Conservation (phyloP, 331 rosid species). For the Dryas integrifolia region DNA sequence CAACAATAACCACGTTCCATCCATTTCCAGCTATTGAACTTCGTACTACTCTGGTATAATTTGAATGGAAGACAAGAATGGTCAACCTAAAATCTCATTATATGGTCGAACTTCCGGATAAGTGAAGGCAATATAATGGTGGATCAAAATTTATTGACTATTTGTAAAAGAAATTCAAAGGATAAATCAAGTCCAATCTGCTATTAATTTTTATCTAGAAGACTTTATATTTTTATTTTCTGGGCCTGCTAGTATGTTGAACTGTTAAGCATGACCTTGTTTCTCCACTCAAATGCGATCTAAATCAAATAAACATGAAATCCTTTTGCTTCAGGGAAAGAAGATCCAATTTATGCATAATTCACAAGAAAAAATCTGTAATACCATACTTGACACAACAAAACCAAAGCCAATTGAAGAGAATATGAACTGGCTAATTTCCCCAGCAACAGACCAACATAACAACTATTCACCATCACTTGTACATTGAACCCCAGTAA, state of each 20-base stretch:
- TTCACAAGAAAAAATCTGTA: too few species aligned
- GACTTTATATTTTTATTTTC: too few species aligned
- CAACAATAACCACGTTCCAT: not conserved
- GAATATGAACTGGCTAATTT: not conserved
- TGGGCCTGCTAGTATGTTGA: not conserved
- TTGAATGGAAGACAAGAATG: not conserved
- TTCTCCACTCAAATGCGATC: not conserved
- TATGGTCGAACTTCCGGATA: not conserved
- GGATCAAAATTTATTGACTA: not conserved
- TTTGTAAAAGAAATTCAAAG: not conserved
- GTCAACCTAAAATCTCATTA: slow-evolving; percentile 4
- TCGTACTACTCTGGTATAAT: not conserved
- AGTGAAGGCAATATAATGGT: not conserved
- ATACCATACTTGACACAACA: not conserved
- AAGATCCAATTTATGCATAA: too few species aligned
- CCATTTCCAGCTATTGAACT: not conserved
- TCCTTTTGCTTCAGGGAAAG: not conserved
- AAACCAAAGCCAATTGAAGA: not conserved
- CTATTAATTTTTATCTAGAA: not conserved
- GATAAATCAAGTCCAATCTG: not conserved
- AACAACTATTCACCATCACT: not conserved
- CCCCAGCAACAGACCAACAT: not conserved
- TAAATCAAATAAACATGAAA: too few species aligned
- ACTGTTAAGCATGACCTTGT: not conserved
- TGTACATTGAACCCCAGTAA: not conserved